Evolutionary conservation across 805 yeast species (phyloP).

Genomic region (Nakazawaea populi): DNA sequence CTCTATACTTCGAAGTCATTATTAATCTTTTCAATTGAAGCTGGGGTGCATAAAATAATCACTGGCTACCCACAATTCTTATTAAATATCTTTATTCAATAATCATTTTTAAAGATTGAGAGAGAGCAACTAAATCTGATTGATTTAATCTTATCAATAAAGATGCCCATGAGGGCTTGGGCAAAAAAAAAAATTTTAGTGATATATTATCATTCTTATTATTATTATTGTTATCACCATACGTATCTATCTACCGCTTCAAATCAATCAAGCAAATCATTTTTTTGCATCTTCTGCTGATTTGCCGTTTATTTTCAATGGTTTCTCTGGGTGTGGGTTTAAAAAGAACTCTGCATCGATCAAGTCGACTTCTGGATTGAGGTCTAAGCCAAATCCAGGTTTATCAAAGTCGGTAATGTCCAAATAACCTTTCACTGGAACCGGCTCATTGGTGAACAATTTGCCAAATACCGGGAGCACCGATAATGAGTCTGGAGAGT

Average conservation of each 20-base stretch:
- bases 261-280: too few species aligned
- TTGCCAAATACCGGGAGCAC: constrained; percentile 43
- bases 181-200: too few species aligned
- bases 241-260: too few species aligned
- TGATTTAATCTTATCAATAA: too few species aligned
- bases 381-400: constrained; percentile 45
- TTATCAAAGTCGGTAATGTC: constrained; percentile 34
- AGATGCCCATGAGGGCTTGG: too few species aligned
- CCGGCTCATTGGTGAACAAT: constrained; percentile 40
- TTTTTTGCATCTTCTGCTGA: neutral
- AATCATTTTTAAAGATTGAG: too few species aligned
- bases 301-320: constrained; percentile 17
- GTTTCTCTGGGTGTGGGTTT: constrained; percentile 33
- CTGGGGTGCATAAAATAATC: too few species aligned
- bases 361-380: constrained; percentile 36
- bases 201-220: too few species aligned
- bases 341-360: constrained; percentile 33
- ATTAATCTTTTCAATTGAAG: neutral
- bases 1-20: neutral
- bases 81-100: too few species aligned
- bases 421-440: constrained; percentile 38
- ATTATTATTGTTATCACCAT: too few species aligned
- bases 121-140: too few species aligned
- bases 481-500: constrained; percentile 39
- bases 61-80: too few species aligned